Evolutionary conservation across 1,139 yeast species (phyloP).

Genomic region (Meyerozyma carpophila): DNA sequence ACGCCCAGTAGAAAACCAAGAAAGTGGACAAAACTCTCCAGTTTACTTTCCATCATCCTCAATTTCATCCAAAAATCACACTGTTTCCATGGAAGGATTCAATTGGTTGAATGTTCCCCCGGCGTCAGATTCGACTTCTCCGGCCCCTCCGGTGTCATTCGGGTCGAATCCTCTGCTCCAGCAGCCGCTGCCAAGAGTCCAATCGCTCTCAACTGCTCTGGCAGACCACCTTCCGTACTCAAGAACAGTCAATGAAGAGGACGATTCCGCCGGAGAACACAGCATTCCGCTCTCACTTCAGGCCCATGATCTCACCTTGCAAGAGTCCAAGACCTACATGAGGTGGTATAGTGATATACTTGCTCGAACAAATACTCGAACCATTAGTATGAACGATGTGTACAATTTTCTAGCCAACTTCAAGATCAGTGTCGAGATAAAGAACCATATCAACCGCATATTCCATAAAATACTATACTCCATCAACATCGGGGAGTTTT

Average conservation of each 20-base stretch:
- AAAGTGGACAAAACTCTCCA: background rate
- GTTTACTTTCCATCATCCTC: background rate
- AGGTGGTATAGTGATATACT: conserved; percentile 74
- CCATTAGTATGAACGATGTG: conserved; percentile 58
- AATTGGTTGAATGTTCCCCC: conserved; percentile 33
- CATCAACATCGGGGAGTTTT: conserved; percentile 69
- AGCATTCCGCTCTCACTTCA: conserved; percentile 57
- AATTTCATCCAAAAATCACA: background rate
- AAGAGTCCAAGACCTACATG: conserved; percentile 67
- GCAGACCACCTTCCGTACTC: background rate
- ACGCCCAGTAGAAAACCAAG: background rate
- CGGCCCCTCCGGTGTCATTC: conserved; percentile 33
- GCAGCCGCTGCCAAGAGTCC: conserved; percentile 3
- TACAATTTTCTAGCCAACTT: conserved; percentile 61
- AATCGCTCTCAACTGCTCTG: conserved; percentile 2
- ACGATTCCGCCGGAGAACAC: conserved; percentile 3
- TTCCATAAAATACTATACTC: conserved; percentile 47
- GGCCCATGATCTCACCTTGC: conserved; percentile 53
- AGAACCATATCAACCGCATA: conserved; percentile 42
- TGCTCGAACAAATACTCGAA: conserved; percentile 49
- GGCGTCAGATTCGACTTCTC: conserved; percentile 15
- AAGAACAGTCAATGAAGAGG: background rate
- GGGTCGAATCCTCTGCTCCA: conserved; percentile 12
- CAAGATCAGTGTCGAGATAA: conserved; percentile 38
- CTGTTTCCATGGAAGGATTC: conserved; percentile 16